A percentile compares a stretch with the other conserved stretches of the same genome.
phyloP scores from a whole-genome alignment of 345 rosid species.

The Ricinus communis region DNA sequence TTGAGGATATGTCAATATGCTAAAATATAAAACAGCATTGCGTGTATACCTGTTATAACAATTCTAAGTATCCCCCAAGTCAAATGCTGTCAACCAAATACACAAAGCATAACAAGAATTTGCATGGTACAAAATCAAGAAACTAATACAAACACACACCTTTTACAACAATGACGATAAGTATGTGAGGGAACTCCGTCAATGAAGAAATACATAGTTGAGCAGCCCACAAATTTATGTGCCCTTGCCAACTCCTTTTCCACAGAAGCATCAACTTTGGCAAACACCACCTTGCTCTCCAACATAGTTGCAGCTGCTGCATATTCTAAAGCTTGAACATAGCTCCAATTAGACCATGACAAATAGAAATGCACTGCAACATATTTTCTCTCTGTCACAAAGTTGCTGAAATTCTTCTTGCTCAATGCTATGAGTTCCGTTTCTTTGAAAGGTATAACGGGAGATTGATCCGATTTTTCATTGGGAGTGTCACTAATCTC shows the following conservation, averaged over 20 bases:
- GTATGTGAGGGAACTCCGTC: neutral
- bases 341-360: neutral
- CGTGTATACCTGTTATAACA: too few species aligned
- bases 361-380: constrained; percentile 4
- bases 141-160: neutral
- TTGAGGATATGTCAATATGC: too few species aligned
- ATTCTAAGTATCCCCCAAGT: too few species aligned
- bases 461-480: neutral
- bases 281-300: constrained; percentile 2
- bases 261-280: neutral
- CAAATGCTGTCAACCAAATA: too few species aligned
- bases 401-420: neutral
- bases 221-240: neutral
- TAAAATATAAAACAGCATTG: too few species aligned
- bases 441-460: neutral
- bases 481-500: neutral
- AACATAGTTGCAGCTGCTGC: neutral
- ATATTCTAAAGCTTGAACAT: neutral
- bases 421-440: neutral
- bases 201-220: neutral
- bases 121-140: neutral
- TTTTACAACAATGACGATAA: neutral
- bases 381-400: neutral
- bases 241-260: constrained; percentile 2
- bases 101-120: neutral